A percentile compares a stretch with the other conserved stretches of the same genome.
Conservation (phyloP, 164 flowering plant genomes). For the Umbellularia californica region DNA sequence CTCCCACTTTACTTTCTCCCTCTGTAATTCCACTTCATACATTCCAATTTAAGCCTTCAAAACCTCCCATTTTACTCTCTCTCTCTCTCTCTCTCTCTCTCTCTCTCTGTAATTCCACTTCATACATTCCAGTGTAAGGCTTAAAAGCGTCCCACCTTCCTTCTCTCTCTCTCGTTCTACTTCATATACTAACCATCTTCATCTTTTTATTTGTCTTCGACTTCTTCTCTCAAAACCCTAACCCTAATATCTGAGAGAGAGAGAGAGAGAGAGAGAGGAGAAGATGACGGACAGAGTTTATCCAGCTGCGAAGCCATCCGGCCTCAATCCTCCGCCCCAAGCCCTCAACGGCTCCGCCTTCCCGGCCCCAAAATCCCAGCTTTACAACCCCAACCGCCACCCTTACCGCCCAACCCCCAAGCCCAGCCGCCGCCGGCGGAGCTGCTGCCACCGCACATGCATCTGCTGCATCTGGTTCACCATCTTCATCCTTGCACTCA, state of each 20-base stretch:
- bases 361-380: conserved; percentile 61
- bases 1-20: neutral
- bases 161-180: neutral
- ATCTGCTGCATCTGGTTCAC: conserved; percentile 46
- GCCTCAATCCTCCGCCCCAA: conserved; percentile 7
- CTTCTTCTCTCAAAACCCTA: neutral
- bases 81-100: too few species aligned
- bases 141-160: conserved; percentile 1
- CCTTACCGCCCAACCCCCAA: conserved; percentile 61
- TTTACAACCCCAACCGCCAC: conserved; percentile 62
- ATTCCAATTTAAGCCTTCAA: too few species aligned
- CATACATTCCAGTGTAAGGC: neutral
- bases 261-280: neutral
- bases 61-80: too few species aligned
- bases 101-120: too few species aligned
- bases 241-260: neutral
- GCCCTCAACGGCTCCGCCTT: conserved; percentile 23
- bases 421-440: conserved; percentile 30
- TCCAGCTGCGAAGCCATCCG: conserved; percentile 31
- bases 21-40: too few species aligned
- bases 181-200: neutral
- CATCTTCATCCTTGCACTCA: conserved; percentile 37
- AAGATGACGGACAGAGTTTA: conserved; percentile 47
- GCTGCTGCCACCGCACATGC: conserved; percentile 51
- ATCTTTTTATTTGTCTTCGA: neutral